Percentiles rank a stretch among this genome's conserved stretches.
phyloP scores from a whole-genome alignment of 1,139 yeast species.

The Magnusiomyces sp. region DNA sequence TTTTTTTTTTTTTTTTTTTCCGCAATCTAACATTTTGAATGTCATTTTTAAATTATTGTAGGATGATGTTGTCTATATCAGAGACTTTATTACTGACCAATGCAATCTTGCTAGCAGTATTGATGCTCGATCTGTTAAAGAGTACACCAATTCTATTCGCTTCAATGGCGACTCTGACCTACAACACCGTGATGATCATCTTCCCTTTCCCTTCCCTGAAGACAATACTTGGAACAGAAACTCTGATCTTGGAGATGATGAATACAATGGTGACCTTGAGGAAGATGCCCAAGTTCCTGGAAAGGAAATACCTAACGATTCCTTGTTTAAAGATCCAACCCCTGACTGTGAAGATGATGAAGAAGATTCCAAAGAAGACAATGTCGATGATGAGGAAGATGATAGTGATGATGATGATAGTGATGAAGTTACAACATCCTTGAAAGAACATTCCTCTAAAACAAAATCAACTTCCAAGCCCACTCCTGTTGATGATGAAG shows the following conservation, averaged over 20 bases:
- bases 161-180: slow-evolving; percentile 22
- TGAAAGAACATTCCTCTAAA: neutral
- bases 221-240: neutral
- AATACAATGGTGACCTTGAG: slow-evolving; percentile 6
- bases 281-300: slow-evolving; percentile 4
- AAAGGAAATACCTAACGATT: neutral
- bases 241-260: slow-evolving; percentile 2
- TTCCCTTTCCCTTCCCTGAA: slow-evolving; percentile 16
- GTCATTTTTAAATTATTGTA: neutral
- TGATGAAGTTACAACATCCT: neutral
- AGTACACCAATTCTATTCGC: slow-evolving; percentile 14
- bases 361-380: slow-evolving; percentile 1
- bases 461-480: neutral
- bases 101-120: slow-evolving; percentile 10
- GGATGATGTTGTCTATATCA: slow-evolving; percentile 4
- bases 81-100: slow-evolving; percentile 12
- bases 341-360: neutral
- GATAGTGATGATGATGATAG: slow-evolving; percentile 2
- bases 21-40: neutral
- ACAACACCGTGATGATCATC: slow-evolving; percentile 22
- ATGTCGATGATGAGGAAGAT: slow-evolving; percentile 5
- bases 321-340: neutral
- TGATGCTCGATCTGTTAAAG: neutral
- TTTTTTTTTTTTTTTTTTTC: neutral
- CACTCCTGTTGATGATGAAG: neutral